Conservation (phyloP, 176 grass and related monocot genomes). For the Eremochloa ophiuroides region DNA sequence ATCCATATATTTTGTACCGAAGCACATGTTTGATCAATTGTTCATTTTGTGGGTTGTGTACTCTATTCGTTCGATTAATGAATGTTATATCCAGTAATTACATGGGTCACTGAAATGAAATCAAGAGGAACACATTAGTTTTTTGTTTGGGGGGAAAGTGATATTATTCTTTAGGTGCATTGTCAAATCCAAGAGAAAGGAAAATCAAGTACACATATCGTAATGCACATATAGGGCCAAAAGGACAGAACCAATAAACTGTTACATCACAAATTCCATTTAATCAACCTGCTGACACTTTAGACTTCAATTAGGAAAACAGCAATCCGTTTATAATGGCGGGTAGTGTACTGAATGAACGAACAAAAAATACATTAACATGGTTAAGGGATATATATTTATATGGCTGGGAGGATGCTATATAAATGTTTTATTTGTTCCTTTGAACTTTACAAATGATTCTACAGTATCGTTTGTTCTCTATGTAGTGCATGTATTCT, state of each 20-base stretch:
- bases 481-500: not conserved
- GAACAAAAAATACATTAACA: not conserved
- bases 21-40: no score
- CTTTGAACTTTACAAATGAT: not conserved
- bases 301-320: constrained; percentile 2
- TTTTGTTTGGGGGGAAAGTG: not conserved
- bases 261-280: constrained; percentile 14
- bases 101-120: not conserved
- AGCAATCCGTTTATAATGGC: not conserved
- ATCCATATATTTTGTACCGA: no score
- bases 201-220: constrained; percentile 19
- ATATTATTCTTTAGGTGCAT: constrained; percentile 30
- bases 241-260: constrained; percentile 24
- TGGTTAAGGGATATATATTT: not conserved
- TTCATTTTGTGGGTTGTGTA: not conserved
- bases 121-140: not conserved
- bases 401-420: no score
- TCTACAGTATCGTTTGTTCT: not conserved
- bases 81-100: not conserved
- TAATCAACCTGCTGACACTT: not conserved
- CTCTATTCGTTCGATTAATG: no score
- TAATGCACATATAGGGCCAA: constrained; percentile 11
- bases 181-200: constrained; percentile 26
- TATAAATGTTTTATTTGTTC: no score
- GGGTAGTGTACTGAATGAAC: not conserved